Conservation (phyloP, 352 stramenopile species). For the Phytophthora quininea region DNA sequence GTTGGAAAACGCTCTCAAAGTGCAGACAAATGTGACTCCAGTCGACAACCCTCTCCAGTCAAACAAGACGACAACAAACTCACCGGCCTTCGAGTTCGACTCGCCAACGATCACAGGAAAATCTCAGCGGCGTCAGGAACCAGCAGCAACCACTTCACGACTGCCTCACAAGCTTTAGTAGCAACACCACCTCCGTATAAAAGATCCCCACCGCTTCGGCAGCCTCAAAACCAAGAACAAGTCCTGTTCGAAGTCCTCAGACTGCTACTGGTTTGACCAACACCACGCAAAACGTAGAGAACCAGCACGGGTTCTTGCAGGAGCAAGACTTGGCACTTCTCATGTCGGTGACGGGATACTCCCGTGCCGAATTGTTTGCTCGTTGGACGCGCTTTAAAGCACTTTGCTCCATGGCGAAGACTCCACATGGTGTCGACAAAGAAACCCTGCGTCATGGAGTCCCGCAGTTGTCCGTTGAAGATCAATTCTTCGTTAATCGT, state of each 20-base stretch:
- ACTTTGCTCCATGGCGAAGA: constrained; percentile 60
- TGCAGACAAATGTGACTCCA: not conserved
- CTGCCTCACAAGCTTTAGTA: not conserved
- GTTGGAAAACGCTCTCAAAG: constrained; percentile 1
- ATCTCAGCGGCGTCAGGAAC: not conserved
- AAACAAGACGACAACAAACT: constrained; percentile 12
- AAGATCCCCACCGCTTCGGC: constrained; percentile 6
- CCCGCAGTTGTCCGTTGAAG: constrained; percentile 65
- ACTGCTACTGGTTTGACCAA: constrained; percentile 4
- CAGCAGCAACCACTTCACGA: not conserved
- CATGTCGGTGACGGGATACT: constrained; percentile 58
- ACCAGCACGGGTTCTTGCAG: constrained; percentile 60
- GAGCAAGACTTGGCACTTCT: constrained; percentile 62
- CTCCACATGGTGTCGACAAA: constrained; percentile 59
- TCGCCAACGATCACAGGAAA: constrained; percentile 20
- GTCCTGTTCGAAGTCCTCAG: not conserved
- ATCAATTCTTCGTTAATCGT: constrained; percentile 78
- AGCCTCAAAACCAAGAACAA: constrained; percentile 7
- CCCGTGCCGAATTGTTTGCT: constrained; percentile 62
- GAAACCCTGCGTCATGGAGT: constrained; percentile 69
- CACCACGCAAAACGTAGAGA: constrained; percentile 16
- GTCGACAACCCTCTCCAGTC: constrained; percentile 9
- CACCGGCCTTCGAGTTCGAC: constrained; percentile 10
- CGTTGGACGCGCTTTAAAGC: constrained; percentile 80
- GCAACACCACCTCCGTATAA: constrained; percentile 8